Base-by-base conservation (phyloP, 1,139 yeast species). In the Debaryomycetaceae sp. region DNA sequence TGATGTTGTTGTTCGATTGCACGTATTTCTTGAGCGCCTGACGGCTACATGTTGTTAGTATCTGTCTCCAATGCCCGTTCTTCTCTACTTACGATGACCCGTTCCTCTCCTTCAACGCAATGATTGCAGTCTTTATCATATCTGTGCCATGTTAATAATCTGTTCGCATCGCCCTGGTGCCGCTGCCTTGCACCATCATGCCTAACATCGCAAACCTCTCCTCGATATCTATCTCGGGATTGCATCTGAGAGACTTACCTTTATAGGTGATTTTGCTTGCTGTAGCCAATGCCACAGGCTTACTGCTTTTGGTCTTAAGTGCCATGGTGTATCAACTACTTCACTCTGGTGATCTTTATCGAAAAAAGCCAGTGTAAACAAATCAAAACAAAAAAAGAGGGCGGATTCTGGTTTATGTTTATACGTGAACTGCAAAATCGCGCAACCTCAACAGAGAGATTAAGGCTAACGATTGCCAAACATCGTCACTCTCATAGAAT, bases 21-120 rank as follows among this genome's bases (percentile, higher is more conserved):
- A 86, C 81, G 63, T 80, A 84, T 66, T 85, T 85, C 75, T 86
- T 85, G 58, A 86, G 71, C 33, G 88, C 87, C 62, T 82, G 87
- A 62, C 93, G 87, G 54, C 85, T 76, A 46, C 39, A 34, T 37
- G 34, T 27, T 42, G 59, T 54, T 55, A 56, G 60, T 54, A 53
- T 31, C 61, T 33, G 24, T 24, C 13, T 23, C 14, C 22, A 13
- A 17, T n/a, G n/a, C 6, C 8, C 34, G 33, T 33, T 14, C 11
- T n/a, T 3, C n/a, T 8, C 6, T 49, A 75, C 82, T 57, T 73
- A 78, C 78, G 85, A 80, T 40, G 95, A 84, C 45, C 97, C 97
- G 50, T 79, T 84, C 69, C 95, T 83, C 58, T 87, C 95, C 60
- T 87, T 86, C 58, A 88, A 77, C 35, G 84, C 70, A 41, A 76